A percentile compares a stretch with the other conserved stretches of the same genome.
Evolutionary conservation across 2,329 filamentous ascomycete genomes (phyloP).

Genomic region (Colletotrichum tanaceti): DNA sequence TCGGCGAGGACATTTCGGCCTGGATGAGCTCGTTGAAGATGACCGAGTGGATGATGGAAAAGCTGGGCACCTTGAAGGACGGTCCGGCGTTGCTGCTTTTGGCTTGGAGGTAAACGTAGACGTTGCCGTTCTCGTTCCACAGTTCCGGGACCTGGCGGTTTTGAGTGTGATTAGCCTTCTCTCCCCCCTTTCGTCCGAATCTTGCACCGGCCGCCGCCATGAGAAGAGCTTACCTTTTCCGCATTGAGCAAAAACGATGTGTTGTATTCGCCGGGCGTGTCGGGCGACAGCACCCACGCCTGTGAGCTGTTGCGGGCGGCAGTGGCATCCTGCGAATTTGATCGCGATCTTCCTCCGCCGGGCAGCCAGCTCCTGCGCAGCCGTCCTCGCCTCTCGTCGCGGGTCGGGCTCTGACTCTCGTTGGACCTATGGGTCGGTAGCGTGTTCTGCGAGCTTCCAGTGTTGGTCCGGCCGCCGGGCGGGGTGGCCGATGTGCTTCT

Average conservation of each 20-base stretch:
- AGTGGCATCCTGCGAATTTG: slow-evolving; percentile 57
- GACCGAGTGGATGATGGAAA: slow-evolving; percentile 65
- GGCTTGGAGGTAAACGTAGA: slow-evolving; percentile 68
- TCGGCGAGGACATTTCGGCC: slow-evolving; percentile 53
- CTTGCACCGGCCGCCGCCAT: slow-evolving; percentile 26
- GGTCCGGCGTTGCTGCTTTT: slow-evolving; percentile 62
- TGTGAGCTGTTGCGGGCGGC: slow-evolving; percentile 43
- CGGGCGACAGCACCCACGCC: slow-evolving; percentile 68
- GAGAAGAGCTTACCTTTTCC: slow-evolving; percentile 62
- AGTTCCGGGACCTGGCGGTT: slow-evolving; percentile 68
- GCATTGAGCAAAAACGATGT: slow-evolving; percentile 61
- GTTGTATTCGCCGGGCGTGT: slow-evolving; percentile 67
- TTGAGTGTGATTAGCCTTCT: slow-evolving; percentile 23
- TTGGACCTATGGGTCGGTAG: slow-evolving; percentile 48
- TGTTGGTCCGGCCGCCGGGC: slow-evolving; percentile 43
- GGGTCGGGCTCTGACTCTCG: slow-evolving; percentile 58
- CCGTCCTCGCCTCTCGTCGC: slow-evolving; percentile 54
- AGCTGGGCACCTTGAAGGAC: slow-evolving; percentile 70
- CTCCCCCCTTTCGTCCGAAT: slow-evolving; percentile 18
- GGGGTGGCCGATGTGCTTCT: slow-evolving; percentile 63
- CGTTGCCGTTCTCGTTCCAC: slow-evolving; percentile 71
- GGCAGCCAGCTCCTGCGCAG: slow-evolving; percentile 67
- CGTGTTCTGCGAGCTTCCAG: slow-evolving; percentile 39
- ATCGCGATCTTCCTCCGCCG: slow-evolving; percentile 60
- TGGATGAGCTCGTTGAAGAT: slow-evolving; percentile 66